A percentile compares a stretch with the other conserved stretches of the same genome.
Conservation (phyloP, 2,329 filamentous ascomycete species). For the Fusarium sp. region DNA sequence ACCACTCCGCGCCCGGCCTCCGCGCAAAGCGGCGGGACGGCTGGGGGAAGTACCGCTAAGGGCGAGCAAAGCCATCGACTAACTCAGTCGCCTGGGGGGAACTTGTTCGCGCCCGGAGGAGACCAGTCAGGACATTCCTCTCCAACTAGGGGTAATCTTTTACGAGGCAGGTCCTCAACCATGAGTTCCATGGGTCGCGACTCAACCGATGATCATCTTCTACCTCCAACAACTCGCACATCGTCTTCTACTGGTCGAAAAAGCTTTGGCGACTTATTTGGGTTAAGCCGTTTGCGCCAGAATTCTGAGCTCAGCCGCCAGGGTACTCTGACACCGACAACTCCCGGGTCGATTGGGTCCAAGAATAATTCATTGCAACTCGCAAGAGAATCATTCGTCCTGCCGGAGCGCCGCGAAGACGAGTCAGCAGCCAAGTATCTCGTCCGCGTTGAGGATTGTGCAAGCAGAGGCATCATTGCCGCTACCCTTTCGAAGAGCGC, state of each 20-base stretch:
- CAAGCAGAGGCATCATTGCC: constrained; percentile 83
- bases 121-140: constrained; percentile 71
- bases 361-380: constrained; percentile 86
- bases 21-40: constrained; percentile 45
- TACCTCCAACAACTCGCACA: constrained; percentile 72
- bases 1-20: constrained; percentile 49
- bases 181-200: constrained; percentile 80
- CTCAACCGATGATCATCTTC: constrained; percentile 73
- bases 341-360: constrained; percentile 73
- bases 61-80: constrained; percentile 28
- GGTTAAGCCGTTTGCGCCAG: constrained; percentile 78
- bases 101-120: constrained; percentile 53
- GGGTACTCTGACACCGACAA: constrained; percentile 72
- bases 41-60: constrained; percentile 32
- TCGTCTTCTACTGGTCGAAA: constrained; percentile 91
- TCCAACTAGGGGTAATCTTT: constrained; percentile 65
- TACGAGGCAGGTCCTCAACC: constrained; percentile 85
- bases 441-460: constrained; percentile 78
- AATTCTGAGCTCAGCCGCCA: constrained; percentile 77
- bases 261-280: constrained; percentile 90
- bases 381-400: constrained; percentile 70
- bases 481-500: constrained; percentile 84
- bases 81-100: constrained; percentile 55
- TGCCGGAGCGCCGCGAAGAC: constrained; percentile 83
- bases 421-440: constrained; percentile 93